These are phyloP conservation scores for Metschnikowia baotianmanensis DNA, from an alignment of 805 yeast species.

Conservation along the genomic window DNA sequence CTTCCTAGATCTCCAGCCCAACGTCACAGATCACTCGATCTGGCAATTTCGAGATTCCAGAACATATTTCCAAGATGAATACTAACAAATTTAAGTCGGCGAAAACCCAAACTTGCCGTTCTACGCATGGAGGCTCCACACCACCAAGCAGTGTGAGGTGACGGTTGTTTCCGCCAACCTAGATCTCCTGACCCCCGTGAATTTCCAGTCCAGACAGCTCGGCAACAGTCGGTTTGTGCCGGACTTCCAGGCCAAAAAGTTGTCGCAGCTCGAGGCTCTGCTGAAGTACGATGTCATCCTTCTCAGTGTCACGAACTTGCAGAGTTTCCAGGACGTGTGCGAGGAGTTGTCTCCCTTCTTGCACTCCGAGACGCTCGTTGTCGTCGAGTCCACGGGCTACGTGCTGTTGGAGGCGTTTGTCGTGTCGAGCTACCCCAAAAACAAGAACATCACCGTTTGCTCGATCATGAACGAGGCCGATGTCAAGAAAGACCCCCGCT, in stretches of 20 bases:
- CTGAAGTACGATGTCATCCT: constrained; percentile 33
- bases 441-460: constrained; percentile 37
- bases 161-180: constrained; percentile 38
- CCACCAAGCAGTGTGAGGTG: constrained; percentile 37
- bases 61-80: too few relatives aligned
- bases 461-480: constrained; percentile 66
- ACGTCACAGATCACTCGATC: too few relatives aligned
- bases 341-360: constrained; percentile 25
- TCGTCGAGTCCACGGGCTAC: constrained; percentile 70
- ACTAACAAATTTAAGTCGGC: constrained; percentile 41
- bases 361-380: constrained; percentile 45
- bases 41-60: too few relatives aligned
- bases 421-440: constrained; percentile 38
- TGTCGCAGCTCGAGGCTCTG: constrained; percentile 15
- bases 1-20: too few relatives aligned
- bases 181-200: constrained; percentile 19
- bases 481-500: constrained; percentile 35
- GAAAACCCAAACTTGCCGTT: constrained; percentile 56
- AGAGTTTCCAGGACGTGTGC: constrained; percentile 36
- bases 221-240: constrained; percentile 19
- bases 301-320: constrained; percentile 35
- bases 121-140: constrained; percentile 56
- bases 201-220: constrained; percentile 19
- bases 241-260: constrained; percentile 13
- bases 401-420: constrained; percentile 72